Conservation (phyloP, 139 green algal species). For the Tetradesmus lagerheimii region DNA sequence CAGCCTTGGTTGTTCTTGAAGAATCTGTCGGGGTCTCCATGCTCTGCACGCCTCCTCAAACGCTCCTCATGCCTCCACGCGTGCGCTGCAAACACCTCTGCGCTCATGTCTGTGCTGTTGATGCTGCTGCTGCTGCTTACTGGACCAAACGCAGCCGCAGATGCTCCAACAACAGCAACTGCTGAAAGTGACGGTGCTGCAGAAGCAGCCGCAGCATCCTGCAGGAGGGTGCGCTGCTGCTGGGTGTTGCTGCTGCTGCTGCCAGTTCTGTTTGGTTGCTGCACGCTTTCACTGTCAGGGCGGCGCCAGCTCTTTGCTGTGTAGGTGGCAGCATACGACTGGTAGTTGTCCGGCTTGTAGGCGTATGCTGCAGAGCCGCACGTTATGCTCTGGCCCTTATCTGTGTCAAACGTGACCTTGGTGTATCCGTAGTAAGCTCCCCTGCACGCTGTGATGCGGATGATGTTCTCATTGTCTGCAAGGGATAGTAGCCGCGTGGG, state of each 20-base stretch:
- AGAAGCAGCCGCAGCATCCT: background rate
- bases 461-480: background rate
- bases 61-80: background rate
- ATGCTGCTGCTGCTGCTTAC: too few species aligned
- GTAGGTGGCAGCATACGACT: background rate
- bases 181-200: background rate
- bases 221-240: background rate
- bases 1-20: background rate
- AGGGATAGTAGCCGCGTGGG: background rate
- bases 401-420: background rate
- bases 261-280: background rate
- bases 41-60: background rate
- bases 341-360: background rate
- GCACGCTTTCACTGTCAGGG: background rate
- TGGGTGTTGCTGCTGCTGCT: too few species aligned
- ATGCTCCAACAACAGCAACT: background rate
- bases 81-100: background rate
- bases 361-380: background rate
- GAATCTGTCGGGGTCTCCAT: background rate
- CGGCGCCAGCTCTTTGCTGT: background rate
- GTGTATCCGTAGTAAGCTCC: slow-evolving; percentile 17
- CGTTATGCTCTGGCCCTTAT: background rate
- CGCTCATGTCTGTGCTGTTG: background rate
- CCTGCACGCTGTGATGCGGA: background rate
- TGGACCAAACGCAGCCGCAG: background rate